These are phyloP conservation scores for Coemansia sp. DNA, from an alignment of 192 early-diverging fungal species.

Conservation along the genomic window DNA sequence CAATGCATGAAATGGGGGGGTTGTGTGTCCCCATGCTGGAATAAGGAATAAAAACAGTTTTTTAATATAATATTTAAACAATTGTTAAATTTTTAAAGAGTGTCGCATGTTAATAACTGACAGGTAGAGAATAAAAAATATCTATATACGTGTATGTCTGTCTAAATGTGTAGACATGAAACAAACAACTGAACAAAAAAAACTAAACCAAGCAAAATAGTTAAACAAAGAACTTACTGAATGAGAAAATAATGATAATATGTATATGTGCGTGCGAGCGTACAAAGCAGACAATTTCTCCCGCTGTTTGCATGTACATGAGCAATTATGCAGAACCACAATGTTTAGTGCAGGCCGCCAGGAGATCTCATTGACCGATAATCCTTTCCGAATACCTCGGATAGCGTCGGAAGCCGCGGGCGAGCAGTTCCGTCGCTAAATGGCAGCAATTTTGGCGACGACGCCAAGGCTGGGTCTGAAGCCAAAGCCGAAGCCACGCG, in stretches of 20 bases:
- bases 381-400: conserved; percentile 45
- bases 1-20: no score
- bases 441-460: conserved; percentile 26
- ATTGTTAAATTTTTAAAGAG: no score
- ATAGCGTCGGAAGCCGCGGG: conserved; percentile 42
- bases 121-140: no score
- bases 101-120: no score
- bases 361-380: conserved; percentile 33
- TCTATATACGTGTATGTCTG: no score
- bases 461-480: no score
- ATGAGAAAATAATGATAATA: background rate
- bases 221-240: background rate
- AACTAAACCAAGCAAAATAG: background rate
- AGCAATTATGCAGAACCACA: background rate
- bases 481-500: background rate
- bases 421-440: conserved; percentile 40
- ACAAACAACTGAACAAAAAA: background rate
- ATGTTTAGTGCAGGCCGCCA: background rate
- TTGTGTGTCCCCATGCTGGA: no score
- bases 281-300: background rate
- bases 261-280: background rate
- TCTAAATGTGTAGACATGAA: background rate
- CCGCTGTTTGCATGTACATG: background rate
- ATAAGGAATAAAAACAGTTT: background rate
- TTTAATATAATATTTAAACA: background rate